Evolutionary conservation across 306 rosid species (phyloP).

Genomic region (Rosa chinensis): DNA sequence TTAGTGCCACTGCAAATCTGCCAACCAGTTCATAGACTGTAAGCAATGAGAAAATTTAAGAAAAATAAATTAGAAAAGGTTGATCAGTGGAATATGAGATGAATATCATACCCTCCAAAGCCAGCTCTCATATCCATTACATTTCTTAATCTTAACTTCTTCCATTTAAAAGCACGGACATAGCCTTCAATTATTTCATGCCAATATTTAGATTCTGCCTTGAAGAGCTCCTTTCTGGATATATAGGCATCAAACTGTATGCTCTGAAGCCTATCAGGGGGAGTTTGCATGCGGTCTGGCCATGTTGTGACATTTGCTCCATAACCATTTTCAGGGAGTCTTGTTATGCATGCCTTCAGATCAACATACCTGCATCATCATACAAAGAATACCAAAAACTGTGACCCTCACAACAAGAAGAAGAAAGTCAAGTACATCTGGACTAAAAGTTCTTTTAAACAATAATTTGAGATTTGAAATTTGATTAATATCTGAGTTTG

Average conservation of each 20-base stretch:
- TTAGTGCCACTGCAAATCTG: constrained; percentile 91
- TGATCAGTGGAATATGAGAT: constrained; percentile 10
- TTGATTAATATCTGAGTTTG: not conserved
- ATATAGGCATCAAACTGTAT: constrained; percentile 71
- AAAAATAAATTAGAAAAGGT: not conserved
- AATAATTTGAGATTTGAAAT: not conserved
- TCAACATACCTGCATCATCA: constrained; percentile 65
- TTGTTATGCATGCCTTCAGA: constrained; percentile 82
- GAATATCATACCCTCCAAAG: constrained; percentile 81
- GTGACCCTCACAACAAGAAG: constrained; percentile 16
- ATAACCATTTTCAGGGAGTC: constrained; percentile 66
- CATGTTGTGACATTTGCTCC: constrained; percentile 63
- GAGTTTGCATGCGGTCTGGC: constrained; percentile 82
- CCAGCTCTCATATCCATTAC: constrained; percentile 98
- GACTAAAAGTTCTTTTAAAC: not conserved
- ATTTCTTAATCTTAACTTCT: constrained; percentile 69
- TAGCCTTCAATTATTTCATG: constrained; percentile 60
- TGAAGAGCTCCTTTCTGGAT: constrained; percentile 87
- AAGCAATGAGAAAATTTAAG: constrained; percentile 13
- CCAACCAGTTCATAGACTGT: constrained; percentile 32
- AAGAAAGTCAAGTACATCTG: not conserved
- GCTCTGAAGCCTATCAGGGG: constrained; percentile 86
- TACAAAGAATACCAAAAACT: constrained; percentile 27
- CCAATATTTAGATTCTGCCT: constrained; percentile 83
- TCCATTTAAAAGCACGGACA: constrained; percentile 67